These are phyloP conservation scores for Ottelia alismoides DNA, from an alignment of 106 monocot species.

Conservation along the genomic window DNA sequence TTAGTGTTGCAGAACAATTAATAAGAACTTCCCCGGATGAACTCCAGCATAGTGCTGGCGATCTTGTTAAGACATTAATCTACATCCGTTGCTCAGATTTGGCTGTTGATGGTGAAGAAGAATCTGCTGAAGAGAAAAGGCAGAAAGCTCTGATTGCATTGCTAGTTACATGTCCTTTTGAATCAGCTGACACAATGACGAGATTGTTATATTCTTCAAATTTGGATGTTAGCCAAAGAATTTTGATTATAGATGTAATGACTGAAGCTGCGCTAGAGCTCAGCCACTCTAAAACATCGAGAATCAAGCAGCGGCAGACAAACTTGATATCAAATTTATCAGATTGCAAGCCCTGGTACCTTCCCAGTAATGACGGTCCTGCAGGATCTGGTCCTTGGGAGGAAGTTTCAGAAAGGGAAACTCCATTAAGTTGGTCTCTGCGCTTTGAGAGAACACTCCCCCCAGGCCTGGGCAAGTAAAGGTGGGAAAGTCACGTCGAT, in stretches of 20 bases:
- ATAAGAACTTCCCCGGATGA: slow-evolving; percentile 94
- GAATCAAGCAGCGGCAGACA: slow-evolving; percentile 13
- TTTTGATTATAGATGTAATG: slow-evolving; percentile 95
- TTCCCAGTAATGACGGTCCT: slow-evolving; percentile 63
- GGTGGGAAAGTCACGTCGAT: slow-evolving; percentile 76
- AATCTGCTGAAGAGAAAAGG: slow-evolving; percentile 77
- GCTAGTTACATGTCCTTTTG: slow-evolving; percentile 82
- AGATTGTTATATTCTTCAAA: slow-evolving; percentile 82
- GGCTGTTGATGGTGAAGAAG: slow-evolving; percentile 81
- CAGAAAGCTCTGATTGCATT: slow-evolving; percentile 77
- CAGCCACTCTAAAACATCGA: slow-evolving; percentile 41
- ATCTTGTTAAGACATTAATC: slow-evolving; percentile 73
- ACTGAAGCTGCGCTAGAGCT: slow-evolving; percentile 87
- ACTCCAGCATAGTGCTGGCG: slow-evolving; percentile 57
- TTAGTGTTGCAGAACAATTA: slow-evolving; percentile 67
- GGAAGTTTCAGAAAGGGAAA: slow-evolving; percentile 50
- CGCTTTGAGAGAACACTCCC: slow-evolving; percentile 86
- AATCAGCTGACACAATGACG: slow-evolving; percentile 62
- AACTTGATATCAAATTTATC: slow-evolving; percentile 51
- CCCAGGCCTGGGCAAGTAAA: slow-evolving; percentile 65
- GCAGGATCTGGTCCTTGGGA: slow-evolving; percentile 81
- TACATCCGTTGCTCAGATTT: slow-evolving; percentile 78
- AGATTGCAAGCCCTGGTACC: slow-evolving; percentile 68
- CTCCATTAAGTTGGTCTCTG: slow-evolving; percentile 51
- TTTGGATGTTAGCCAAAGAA: slow-evolving; percentile 75